Evolutionary conservation across 257 asterid species (phyloP).

Genomic region (Orobanche coerulescens): DNA sequence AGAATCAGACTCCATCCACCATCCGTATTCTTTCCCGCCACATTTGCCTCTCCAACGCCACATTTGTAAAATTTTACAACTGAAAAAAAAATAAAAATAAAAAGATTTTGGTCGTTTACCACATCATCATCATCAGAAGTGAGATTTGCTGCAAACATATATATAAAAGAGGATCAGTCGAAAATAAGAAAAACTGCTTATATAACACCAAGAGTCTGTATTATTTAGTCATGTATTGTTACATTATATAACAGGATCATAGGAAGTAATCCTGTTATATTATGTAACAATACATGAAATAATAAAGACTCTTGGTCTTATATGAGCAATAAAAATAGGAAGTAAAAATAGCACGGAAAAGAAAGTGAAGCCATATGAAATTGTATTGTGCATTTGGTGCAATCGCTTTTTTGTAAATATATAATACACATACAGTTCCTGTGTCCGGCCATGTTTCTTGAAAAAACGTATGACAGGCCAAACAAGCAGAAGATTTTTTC

Average conservation of each 20-base stretch:
- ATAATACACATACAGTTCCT: background rate
- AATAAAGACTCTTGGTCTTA: too few species aligned
- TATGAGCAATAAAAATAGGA: too few species aligned
- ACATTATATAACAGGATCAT: constrained; percentile 1
- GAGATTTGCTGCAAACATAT: constrained; percentile 46
- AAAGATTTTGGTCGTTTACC: constrained; percentile 39
- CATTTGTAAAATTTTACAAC: too few species aligned
- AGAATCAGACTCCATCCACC: too few species aligned
- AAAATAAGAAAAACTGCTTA: background rate
- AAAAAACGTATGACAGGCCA: background rate
- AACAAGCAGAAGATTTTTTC: constrained; percentile 6
- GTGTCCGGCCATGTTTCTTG: background rate
- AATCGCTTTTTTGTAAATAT: background rate
- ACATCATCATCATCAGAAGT: constrained; percentile 49
- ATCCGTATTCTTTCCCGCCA: too few species aligned
- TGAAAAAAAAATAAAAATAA: too few species aligned
- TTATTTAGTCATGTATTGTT: background rate
- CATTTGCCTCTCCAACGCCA: too few species aligned
- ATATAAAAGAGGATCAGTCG: constrained; percentile 13
- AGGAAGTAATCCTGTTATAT: too few species aligned
- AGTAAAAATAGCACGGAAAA: background rate
- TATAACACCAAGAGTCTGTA: background rate
- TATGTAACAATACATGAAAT: too few species aligned
- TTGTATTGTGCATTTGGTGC: background rate
- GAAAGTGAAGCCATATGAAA: background rate